Conservation (phyloP, 768 basidiomycete species). For the Pilatotrama ljubarskyi region DNA sequence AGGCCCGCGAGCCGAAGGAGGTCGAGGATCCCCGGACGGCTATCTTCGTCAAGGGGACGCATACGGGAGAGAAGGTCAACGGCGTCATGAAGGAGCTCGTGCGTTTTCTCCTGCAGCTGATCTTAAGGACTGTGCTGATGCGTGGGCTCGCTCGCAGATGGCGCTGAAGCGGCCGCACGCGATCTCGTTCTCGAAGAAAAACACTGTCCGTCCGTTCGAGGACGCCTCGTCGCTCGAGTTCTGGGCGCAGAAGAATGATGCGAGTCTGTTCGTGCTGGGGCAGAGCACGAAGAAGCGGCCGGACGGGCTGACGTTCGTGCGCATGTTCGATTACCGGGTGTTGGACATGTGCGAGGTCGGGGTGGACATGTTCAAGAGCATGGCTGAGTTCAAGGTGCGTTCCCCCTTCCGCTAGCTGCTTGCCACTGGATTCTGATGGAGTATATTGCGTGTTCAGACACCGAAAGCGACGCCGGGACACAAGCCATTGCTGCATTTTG, state of each 20-base stretch:
- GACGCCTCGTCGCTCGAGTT: conserved; percentile 82
- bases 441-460: conserved; percentile 49
- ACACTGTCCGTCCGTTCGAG: conserved; percentile 89
- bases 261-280: conserved; percentile 85
- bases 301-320: conserved; percentile 77
- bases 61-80: conserved; percentile 79
- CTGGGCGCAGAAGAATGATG: conserved; percentile 94
- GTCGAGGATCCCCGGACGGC: conserved; percentile 86
- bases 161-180: conserved; percentile 89
- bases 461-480: conserved; percentile 87
- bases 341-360: conserved; percentile 97
- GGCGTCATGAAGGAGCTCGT: conserved; percentile 89
- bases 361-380: conserved; percentile 75
- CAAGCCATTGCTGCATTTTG: conserved; percentile 93
- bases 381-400: conserved; percentile 83
- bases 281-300: conserved; percentile 95
- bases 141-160: conserved; percentile 54
- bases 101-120: conserved; percentile 30
- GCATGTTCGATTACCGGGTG: conserved; percentile 83
- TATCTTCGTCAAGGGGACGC: conserved; percentile 88
- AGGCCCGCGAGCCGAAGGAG: conserved; percentile 85
- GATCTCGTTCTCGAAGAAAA: conserved; percentile 94
- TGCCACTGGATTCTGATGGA: neutral
- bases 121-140: neutral
- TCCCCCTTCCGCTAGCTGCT: neutral